phyloP scores from a whole-genome alignment of 352 stramenopile genomes.

The Pythium apleroticum region DNA sequence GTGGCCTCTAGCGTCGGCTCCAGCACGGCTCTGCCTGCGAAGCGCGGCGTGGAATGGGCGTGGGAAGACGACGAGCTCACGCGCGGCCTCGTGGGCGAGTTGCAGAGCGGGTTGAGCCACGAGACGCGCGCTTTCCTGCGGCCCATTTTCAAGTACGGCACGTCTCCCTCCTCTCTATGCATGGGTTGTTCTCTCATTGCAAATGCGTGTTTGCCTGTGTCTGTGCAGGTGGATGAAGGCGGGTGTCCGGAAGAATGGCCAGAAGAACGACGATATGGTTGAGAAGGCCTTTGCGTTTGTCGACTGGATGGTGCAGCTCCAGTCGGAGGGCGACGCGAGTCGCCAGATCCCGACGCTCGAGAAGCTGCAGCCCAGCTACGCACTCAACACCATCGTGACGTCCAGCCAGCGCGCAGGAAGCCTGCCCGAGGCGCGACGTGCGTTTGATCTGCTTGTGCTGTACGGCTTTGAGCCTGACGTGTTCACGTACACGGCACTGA shows the following conservation, averaged over 20 bases:
- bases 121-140: conserved; percentile 68
- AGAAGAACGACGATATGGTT: conserved; percentile 46
- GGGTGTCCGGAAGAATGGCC: conserved; percentile 61
- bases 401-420: conserved; percentile 67
- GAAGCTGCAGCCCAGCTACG: conserved; percentile 63
- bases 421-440: conserved; percentile 52
- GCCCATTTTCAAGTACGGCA: conserved; percentile 53
- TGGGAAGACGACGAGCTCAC: conserved; percentile 49
- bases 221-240: conserved; percentile 59
- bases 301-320: conserved; percentile 64
- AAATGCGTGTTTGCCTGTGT: background rate
- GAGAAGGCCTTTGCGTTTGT: conserved; percentile 71
- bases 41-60: conserved; percentile 18
- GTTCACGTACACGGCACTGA: conserved; percentile 83
- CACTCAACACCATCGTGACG: conserved; percentile 78
- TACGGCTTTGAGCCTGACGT: conserved; percentile 71
- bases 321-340: conserved; percentile 40
- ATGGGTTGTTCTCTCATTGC: background rate
- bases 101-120: conserved; percentile 31
- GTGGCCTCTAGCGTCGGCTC: background rate
- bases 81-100: conserved; percentile 33
- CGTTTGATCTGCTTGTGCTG: conserved; percentile 47
- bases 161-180: background rate
- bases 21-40: background rate
- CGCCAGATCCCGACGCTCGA: conserved; percentile 41